Percentiles rank a stretch among this genome's conserved stretches.
Conservation (phyloP, 257 asterid species). For the Nicotiana attenuata region DNA sequence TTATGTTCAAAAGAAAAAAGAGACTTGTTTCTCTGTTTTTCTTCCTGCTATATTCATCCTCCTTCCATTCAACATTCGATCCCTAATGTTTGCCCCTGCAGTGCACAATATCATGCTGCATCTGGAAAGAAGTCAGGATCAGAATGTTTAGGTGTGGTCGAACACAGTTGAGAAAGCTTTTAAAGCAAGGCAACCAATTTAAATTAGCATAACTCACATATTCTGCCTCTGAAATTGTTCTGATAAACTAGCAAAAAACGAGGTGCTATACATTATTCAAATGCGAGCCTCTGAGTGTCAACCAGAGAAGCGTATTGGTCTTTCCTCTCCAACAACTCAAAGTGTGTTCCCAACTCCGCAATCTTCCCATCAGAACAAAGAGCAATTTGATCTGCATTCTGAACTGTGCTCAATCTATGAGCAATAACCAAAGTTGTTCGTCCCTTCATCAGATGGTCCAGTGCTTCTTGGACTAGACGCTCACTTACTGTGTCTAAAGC, state of each 20-base stretch:
- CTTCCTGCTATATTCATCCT: neutral
- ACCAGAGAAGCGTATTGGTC: constrained; percentile 88
- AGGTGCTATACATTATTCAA: constrained; percentile 42
- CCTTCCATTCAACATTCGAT: neutral
- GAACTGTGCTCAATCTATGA: constrained; percentile 94
- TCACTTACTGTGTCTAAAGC: constrained; percentile 91
- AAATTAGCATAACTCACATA: neutral
- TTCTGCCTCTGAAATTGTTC: neutral
- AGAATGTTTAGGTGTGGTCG: neutral
- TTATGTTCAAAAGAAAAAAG: neutral
- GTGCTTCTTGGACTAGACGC: constrained; percentile 86
- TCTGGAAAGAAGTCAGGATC: neutral
- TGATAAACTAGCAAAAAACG: neutral
- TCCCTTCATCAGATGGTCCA: constrained; percentile 88
- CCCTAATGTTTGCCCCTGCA: neutral
- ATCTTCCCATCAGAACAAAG: constrained; percentile 80
- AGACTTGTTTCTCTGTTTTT: neutral
- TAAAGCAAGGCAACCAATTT: neutral
- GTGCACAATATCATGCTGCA: neutral
- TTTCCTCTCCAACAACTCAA: constrained; percentile 55
- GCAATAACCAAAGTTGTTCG: constrained; percentile 94
- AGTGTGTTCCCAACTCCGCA: constrained; percentile 84
- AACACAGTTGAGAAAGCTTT: neutral
- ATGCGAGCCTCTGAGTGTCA: constrained; percentile 84
- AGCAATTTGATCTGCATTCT: constrained; percentile 81